Evolutionary conservation across 179 eudicot species (phyloP), one percentile per base, ranked within the genome.

Genomic region (Silene noctiflora): DNA sequence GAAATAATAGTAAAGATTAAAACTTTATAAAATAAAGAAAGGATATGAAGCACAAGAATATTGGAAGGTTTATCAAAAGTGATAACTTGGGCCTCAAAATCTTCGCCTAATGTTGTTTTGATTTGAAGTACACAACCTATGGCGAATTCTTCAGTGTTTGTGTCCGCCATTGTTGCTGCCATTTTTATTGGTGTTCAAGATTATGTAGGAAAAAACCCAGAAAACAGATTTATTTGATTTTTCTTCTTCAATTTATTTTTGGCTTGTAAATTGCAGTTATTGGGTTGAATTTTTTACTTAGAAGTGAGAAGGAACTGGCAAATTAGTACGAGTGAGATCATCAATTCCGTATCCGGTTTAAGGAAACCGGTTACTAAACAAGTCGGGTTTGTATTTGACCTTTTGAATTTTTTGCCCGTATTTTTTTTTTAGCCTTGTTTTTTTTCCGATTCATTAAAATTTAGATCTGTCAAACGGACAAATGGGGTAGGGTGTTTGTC

Each of bases 21-120:
- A 20, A 44, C 66, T 25, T 65, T 27, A 55, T 14, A 31, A 29
- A n/a, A 59, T 39, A 42, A 7, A 27, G 35, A 61, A 87, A 91
- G 97, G 94, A 93, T 93, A 93, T 93, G 98, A 88, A 96, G 92
- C n/a, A 91, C 88, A 75, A 93, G 92, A 75, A 96, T 84, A 87
- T 91, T 93, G 84, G 95, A 91, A 25, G 83, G 86, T 8, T 79
- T 87, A 71, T 93, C 98, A 69, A 84, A 93, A 65, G 98, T 80
- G 84, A 96, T 84, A 61, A 96, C 86, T 86, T 88, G 94, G 46
- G 87, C 97, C 75, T 93, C 94, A 46, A 96, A 90, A 77, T 91
- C 96, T 25, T 96, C 98, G 2, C 97, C 97, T 0, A 93, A 75
- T 10, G 97, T 91, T 7, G 99, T 96, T 72, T 90, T 93, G 80